Evolutionary conservation across 169 alveolate genomes (phyloP), one percentile per base, ranked within the genome.

Genomic region (Plasmodium ovale): DNA sequence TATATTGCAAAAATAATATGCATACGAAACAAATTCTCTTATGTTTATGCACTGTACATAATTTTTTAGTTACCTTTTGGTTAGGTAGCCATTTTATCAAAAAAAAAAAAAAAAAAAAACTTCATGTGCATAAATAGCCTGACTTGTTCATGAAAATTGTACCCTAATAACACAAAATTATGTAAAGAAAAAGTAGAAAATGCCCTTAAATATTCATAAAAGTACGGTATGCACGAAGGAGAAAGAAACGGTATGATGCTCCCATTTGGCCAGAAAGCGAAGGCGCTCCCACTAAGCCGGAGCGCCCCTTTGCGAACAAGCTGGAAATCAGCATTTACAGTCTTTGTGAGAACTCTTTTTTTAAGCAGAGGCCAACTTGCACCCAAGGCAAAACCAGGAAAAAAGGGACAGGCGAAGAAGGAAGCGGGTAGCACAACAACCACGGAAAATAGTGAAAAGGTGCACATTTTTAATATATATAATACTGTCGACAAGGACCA

Each of bases 391-490:
- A 74, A 74, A 54, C 49, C 65, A 39, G 88, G 88, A n/a, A 74
- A 87, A 87, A 84, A 91, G 65, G 93, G 74, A 16, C 89, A 79
- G 53, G 94, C 58, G 58, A 73, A 79, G 33, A 74, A 87, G 60
- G 84, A 84, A 42, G n/a, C 70, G 19, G 87, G 64, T 25, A 47
- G 92, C 1, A 87, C 68, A 6, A 87, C 51, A 4, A 59, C 79
- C 16, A 69, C 93, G 9, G 92, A 91, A 27, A 84, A 47, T 12
- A 74, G 39, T 3, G 94, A 65, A 2, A 93, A 92, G 35, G 96
- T 87, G 12, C 96, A 93, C 56, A 49, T 93, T 60, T 93, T 93
- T 91, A 93, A 93, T 87, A 93, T 93, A 2, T 93, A 93, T 69
- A 93, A 88, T 27, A 77, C 92, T 19, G 90, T 93, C 14, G 91